Evolutionary conservation across 495 filamentous ascomycete genomes (phyloP).

Genomic region (Daldinia bambusicola): DNA sequence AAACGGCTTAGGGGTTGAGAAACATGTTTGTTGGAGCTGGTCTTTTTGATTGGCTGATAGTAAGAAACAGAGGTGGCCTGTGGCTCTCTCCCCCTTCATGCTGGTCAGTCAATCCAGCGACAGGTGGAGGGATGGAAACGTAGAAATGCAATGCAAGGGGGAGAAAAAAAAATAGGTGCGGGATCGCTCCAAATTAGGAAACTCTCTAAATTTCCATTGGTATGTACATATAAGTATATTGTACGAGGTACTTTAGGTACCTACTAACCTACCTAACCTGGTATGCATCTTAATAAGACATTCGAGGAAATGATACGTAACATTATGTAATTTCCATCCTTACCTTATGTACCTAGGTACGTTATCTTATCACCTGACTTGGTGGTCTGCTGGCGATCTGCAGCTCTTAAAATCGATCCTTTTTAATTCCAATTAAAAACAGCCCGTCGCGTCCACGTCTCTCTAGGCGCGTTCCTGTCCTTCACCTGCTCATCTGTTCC

Average conservation of each 20-base stretch:
- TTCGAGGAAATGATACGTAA: no score
- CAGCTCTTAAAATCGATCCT: neutral
- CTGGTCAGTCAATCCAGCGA: neutral
- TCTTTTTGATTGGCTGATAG: neutral
- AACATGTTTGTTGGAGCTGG: slow-evolving; percentile 15
- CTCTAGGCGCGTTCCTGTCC: slow-evolving; percentile 15
- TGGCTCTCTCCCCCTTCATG: slow-evolving; percentile 19
- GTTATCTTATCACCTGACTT: slow-evolving; percentile 37
- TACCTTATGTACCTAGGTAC: no score
- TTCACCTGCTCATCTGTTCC: neutral
- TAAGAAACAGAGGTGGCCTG: slow-evolving; percentile 26
- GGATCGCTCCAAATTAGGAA: neutral
- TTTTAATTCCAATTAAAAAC: slow-evolving; percentile 14
- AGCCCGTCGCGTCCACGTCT: slow-evolving; percentile 31
- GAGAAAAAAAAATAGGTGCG: neutral
- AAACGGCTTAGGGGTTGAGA: neutral
- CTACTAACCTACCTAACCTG: no score
- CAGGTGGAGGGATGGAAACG: neutral
- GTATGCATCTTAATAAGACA: no score
- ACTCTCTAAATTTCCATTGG: no score
- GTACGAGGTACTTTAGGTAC: no score
- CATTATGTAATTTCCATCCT: neutral
- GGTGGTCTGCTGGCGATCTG: slow-evolving; percentile 22
- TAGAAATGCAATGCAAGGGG: neutral
- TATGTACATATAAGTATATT: no score